These are phyloP conservation scores for Entomortierella parvispora DNA, from an alignment of 192 early-diverging fungal genomes.

Conservation along the genomic window DNA sequence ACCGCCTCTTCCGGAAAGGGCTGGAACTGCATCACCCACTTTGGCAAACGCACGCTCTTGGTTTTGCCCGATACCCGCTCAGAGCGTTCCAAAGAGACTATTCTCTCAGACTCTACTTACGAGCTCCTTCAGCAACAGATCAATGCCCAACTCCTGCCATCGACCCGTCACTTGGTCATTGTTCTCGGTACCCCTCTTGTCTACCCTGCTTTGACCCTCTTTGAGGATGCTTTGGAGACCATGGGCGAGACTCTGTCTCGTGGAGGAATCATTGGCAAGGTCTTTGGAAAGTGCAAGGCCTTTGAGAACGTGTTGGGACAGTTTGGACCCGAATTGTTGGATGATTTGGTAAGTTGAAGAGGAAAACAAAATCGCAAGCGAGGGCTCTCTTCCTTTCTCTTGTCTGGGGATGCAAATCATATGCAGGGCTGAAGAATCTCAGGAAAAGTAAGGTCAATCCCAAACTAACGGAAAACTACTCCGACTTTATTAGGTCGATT, in stretches of 20 bases:
- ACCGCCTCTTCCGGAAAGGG: constrained; percentile 37
- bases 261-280: constrained; percentile 41
- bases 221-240: constrained; percentile 72
- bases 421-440: constrained; percentile 68
- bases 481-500: constrained; percentile 26
- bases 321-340: constrained; percentile 85
- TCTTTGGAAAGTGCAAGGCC: constrained; percentile 53
- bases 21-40: constrained; percentile 41
- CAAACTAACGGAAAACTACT: background rate
- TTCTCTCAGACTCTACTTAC: constrained; percentile 69
- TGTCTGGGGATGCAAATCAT: background rate
- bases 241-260: constrained; percentile 47
- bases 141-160: constrained; percentile 59
- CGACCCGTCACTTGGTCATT: constrained; percentile 74
- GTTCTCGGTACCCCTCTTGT: constrained; percentile 82
- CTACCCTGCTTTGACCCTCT: constrained; percentile 77
- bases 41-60: constrained; percentile 45
- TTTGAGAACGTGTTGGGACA: constrained; percentile 54
- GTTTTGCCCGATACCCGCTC: constrained; percentile 74
- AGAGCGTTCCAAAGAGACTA: constrained; percentile 73
- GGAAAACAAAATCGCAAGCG: background rate
- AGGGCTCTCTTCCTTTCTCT: background rate
- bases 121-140: constrained; percentile 69
- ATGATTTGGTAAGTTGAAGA: constrained; percentile 87
- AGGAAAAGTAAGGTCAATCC: background rate